A percentile compares a stretch with the other conserved stretches of the same genome.
phyloP scores from a whole-genome alignment of 2,329 filamentous ascomycete species.

The Diaporthe citriasiana region DNA sequence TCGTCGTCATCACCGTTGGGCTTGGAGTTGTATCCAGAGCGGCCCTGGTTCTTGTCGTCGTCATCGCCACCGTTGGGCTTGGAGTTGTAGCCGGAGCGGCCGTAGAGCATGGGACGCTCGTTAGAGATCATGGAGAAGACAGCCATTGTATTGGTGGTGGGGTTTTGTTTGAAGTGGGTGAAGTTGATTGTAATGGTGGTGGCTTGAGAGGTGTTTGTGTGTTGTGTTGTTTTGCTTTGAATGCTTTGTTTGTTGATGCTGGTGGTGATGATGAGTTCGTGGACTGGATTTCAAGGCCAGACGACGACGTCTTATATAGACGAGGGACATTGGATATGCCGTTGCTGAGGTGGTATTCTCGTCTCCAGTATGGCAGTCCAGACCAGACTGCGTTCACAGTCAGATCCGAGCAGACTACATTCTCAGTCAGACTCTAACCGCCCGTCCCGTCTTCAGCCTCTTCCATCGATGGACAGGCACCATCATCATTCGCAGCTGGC shows the following conservation, averaged over 20 bases:
- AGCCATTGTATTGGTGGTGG: slow-evolving; percentile 54
- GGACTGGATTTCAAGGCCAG: slow-evolving; percentile 44
- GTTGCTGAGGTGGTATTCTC: slow-evolving; percentile 41
- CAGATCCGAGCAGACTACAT: slow-evolving; percentile 2
- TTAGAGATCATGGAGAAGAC: slow-evolving; percentile 49
- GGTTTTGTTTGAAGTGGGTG: slow-evolving; percentile 19
- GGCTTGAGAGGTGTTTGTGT: slow-evolving; percentile 32
- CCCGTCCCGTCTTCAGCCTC: slow-evolving; percentile 41
- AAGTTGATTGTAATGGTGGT: slow-evolving; percentile 28
- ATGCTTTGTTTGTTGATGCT: slow-evolving; percentile 42
- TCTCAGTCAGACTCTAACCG: slow-evolving; percentile 35
- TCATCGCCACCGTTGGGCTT: slow-evolving; percentile 51
- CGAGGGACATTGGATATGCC: neutral
- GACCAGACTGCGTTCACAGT: slow-evolving; percentile 1
- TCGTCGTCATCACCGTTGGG: slow-evolving; percentile 46
- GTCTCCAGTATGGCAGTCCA: neutral
- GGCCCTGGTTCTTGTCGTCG: slow-evolving; percentile 57
- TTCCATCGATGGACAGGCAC: slow-evolving; percentile 29
- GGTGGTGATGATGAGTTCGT: slow-evolving; percentile 44
- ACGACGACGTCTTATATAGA: slow-evolving; percentile 47
- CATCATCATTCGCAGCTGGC: slow-evolving; percentile 30
- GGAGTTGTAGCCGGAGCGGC: slow-evolving; percentile 59
- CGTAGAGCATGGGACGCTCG: slow-evolving; percentile 56
- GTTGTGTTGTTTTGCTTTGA: slow-evolving; percentile 35
- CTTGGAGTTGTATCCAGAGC: slow-evolving; percentile 61